Base-by-base conservation (phyloP, 495 filamentous ascomycete species). In the Aspergillus affinis region DNA sequence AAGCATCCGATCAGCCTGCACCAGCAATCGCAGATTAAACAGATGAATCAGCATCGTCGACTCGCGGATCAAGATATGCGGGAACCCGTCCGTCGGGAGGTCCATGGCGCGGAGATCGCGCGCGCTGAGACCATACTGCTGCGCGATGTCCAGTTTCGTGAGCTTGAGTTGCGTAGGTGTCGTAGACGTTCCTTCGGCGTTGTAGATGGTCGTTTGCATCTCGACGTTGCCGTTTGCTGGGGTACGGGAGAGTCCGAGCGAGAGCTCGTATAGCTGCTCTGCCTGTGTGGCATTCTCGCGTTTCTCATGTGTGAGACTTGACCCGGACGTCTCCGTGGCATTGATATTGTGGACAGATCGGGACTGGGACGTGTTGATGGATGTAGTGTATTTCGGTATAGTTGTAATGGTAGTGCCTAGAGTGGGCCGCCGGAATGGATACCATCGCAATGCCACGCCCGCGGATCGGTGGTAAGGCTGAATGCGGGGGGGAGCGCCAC, bases 61-160 rank as follows among this genome's bases (percentile, higher is more conserved):
- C 10, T 67, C 64, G 13, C 72, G 65, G 20, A 75, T 57, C 21
- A 73, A 49, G n/a, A 73, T 61, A 57, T 75, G 69, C 6, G 72
- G 71, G 23, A 68, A 58, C 13, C 70, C 70, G 18, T 63, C 57
- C 0, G 72, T 73, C 1, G 64, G 63, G 26, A 71, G 63, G 47
- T 76, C 72, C 3, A 68, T 55, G 19, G 61, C 64, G 6, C 70
- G 64, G 21, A 75, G 51, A 53, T 75, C 72, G 0, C 72, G 69
- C 0, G 52, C 60, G 49, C 66, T 63, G 13, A 73, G 19, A 0
- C 61, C 65, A 45, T 70, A 72, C 21, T 51, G 48, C 5, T 62
- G 54, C 1, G 65, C 64, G 2, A 73, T 51, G 6, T 58, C 57
- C 0, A 65, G 62, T 50, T 72, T 73, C 4, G 69, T 73, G 18